Base-by-base conservation (phyloP, 345 rosid genomes). In the Citrus reticulata region DNA sequence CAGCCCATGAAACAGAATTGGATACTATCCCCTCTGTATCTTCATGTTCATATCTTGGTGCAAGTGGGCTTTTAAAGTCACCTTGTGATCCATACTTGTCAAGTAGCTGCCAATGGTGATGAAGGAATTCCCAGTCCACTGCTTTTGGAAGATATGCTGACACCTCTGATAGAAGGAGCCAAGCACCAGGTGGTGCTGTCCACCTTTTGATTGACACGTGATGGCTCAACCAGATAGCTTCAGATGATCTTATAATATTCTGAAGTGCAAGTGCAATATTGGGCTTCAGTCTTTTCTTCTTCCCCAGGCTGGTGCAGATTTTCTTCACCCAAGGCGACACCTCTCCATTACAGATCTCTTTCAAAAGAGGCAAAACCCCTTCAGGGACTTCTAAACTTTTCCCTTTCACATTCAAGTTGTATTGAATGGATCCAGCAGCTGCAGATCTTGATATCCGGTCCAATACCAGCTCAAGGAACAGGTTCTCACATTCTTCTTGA, bases 121-220 rank as follows among this genome's bases (percentile, higher is more conserved):
- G 92, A 77, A 96, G 98, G 81, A 96, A 94, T 77, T 93, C 95
- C 99, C 99, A 96, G 35, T 90, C 94, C 80, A 90, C 88, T 60
- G 97, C 85, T 81, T 88, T 88, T 70, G 94, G 79, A 77, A 94
- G 93, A 81, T 81, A 87, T 61, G 81, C 80, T 22, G 98, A 94
- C 78, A 94, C 91, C 89, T 92, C 98, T 29, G 98, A 90, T n/a
- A 96, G 89, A 86, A 96, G 98, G 82, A 96, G 81, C 99, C 99
- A 94, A 78, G 97, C 92, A 83, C 99, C 99, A 58, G 91, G 81
- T 77, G 98, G 97, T 39, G 98, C 98, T 54, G 94, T 90, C 99
- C 99, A 94, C 85, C 89, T 91, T 67, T 90, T 88, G 19, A 92
- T 90, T 3, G 97, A 90, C 93, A 83, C 75, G 49, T 91, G 91